A percentile compares a stretch with the other conserved stretches of the same genome.
Conservation (phyloP, 768 basidiomycete genomes). For the Lyophyllum atratum region DNA sequence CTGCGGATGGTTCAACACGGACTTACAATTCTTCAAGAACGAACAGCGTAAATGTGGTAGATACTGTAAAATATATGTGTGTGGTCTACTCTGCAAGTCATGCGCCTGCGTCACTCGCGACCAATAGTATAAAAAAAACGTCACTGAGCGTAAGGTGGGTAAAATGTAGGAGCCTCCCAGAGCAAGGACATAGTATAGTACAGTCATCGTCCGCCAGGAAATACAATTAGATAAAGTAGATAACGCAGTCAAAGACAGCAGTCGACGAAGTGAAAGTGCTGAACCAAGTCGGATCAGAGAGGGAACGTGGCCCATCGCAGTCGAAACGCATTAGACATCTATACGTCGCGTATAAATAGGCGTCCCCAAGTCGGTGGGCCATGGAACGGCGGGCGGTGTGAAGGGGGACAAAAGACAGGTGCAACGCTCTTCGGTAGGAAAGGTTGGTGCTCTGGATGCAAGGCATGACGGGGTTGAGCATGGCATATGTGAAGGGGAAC, state of each 20-base stretch:
- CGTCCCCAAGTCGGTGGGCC: neutral
- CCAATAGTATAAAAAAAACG: neutral
- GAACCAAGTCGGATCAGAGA: neutral
- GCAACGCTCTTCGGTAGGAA: neutral
- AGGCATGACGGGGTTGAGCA: neutral
- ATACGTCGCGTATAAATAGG: neutral
- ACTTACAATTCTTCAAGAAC: neutral
- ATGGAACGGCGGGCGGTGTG: neutral
- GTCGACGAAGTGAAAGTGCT: neutral
- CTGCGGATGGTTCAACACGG: neutral
- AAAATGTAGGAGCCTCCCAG: neutral
- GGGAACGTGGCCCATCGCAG: neutral
- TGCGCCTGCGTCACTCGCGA: neutral
- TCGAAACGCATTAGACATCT: neutral
- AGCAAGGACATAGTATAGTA: neutral
- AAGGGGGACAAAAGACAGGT: neutral
- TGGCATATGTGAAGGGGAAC: neutral
- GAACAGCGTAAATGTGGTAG: neutral
- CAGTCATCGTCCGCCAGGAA: neutral
- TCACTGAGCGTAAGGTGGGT: neutral
- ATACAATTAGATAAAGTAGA: slow-evolving; percentile 1
- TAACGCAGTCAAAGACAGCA: neutral
- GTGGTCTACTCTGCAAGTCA: neutral
- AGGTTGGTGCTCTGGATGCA: neutral
- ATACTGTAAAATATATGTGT: neutral